phyloP scores from a whole-genome alignment of 306 rosid genomes.

The Ochetophila trinervis region DNA sequence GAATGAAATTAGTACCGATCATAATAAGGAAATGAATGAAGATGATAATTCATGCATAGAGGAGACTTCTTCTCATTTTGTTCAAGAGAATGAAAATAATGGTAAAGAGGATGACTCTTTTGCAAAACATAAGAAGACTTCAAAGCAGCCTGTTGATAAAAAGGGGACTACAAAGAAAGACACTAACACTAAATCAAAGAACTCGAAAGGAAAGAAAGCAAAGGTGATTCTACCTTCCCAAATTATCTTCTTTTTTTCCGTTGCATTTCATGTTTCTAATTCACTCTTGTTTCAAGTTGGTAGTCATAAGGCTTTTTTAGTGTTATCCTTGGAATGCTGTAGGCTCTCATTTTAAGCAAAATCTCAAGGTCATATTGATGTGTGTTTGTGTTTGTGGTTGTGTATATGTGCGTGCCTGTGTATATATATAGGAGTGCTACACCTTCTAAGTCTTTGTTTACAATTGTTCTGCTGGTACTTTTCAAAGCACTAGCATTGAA shows the following conservation, averaged over 20 bases:
- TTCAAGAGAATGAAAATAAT: slow-evolving; percentile 26
- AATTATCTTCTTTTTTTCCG: not conserved
- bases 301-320: not conserved
- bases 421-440: no score
- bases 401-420: no score
- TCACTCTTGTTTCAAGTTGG: not conserved
- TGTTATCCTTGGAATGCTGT: not conserved
- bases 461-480: no score
- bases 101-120: slow-evolving; percentile 37
- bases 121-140: slow-evolving; percentile 39
- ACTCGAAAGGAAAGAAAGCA: slow-evolving; percentile 62
- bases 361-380: not conserved
- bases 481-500: no score
- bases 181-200: slow-evolving; percentile 41
- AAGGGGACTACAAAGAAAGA: slow-evolving; percentile 48
- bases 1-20: slow-evolving; percentile 21
- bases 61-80: slow-evolving; percentile 40
- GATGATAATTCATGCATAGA: slow-evolving; percentile 28
- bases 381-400: no score
- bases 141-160: slow-evolving; percentile 39
- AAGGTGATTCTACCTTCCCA: slow-evolving; percentile 50
- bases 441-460: no score
- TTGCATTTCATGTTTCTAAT: not conserved
- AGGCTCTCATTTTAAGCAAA: not conserved
- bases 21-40: slow-evolving; percentile 24